Conservation (phyloP, 1,284 basidiomycete species). For the Marasmius tenuissimus region DNA sequence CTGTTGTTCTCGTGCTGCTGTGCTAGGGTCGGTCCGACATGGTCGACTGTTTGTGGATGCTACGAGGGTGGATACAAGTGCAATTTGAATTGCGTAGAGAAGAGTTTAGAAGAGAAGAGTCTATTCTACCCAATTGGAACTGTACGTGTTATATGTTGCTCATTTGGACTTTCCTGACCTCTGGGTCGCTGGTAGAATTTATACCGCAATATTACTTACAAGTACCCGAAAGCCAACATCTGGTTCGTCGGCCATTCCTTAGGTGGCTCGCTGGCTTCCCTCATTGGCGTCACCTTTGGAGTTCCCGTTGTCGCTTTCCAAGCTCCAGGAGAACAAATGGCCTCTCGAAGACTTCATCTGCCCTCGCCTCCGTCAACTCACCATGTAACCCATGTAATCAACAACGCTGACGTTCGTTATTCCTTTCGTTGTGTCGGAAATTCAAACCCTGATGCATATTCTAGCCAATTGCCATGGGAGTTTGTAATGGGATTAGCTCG, state of each 20-base stretch:
- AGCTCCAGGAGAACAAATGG: constrained; percentile 75
- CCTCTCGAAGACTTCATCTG: constrained; percentile 78
- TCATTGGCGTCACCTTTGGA: constrained; percentile 83
- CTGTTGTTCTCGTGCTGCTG: constrained; percentile 91
- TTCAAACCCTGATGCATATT: not conserved
- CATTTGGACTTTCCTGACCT: not conserved
- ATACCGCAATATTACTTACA: constrained; percentile 78
- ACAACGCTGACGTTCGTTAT: constrained; percentile 59
- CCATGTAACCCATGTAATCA: constrained; percentile 70
- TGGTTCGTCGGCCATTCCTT: constrained; percentile 79
- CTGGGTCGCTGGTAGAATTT: constrained; percentile 47
- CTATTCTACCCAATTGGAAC: constrained; percentile 77
- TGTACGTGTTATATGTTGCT: constrained; percentile 34
- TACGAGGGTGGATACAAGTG: constrained; percentile 70
- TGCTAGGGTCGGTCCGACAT: constrained; percentile 82
- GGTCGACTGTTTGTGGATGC: constrained; percentile 86
- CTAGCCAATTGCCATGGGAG: constrained; percentile 63
- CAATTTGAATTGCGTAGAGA: constrained; percentile 72
- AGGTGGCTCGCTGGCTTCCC: constrained; percentile 80
- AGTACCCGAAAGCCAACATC: constrained; percentile 81
- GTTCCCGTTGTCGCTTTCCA: constrained; percentile 84
- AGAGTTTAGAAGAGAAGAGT: constrained; percentile 72
- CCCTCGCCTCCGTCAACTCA: constrained; percentile 57
- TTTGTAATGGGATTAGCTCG: constrained; percentile 59
- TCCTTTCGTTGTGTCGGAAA: not conserved